A percentile compares a stretch with the other conserved stretches of the same genome.
Evolutionary conservation across 495 filamentous ascomycete species (phyloP).

Genomic region (Hypoxylon fuscum): DNA sequence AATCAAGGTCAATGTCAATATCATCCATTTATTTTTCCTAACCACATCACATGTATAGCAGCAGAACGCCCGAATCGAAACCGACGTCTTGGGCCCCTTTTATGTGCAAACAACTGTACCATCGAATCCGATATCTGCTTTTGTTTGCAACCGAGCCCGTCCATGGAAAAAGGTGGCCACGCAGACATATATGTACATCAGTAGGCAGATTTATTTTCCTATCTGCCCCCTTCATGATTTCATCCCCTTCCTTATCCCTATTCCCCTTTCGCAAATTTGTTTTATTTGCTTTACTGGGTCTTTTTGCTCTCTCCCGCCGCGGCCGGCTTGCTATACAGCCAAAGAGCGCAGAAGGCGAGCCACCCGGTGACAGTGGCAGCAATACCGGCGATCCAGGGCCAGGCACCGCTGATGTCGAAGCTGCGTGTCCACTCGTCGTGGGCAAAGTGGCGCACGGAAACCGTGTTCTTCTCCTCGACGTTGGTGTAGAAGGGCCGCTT

Average conservation of each 20-base stretch:
- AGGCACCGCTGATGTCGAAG: constrained; percentile 88
- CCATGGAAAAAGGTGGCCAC: neutral
- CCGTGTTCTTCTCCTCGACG: constrained; percentile 93
- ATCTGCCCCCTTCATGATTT: neutral
- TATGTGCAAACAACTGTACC: neutral
- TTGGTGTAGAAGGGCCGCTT: constrained; percentile 90
- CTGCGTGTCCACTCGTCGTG: constrained; percentile 96
- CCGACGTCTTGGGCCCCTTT: neutral
- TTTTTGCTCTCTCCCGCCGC: constrained; percentile 69
- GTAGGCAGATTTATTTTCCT: neutral
- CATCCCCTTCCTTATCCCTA: too few species aligned
- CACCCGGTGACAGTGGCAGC: constrained; percentile 84
- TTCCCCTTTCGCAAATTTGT: too few species aligned
- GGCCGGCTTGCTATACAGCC: constrained; percentile 84
- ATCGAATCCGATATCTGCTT: neutral
- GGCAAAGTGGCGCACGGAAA: constrained; percentile 93
- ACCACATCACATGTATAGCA: neutral
- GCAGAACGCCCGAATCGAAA: neutral
- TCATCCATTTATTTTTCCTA: constrained; percentile 13
- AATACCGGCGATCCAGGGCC: constrained; percentile 95
- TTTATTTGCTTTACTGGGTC: constrained; percentile 62
- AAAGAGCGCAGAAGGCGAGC: constrained; percentile 83
- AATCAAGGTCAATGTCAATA: neutral
- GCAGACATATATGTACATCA: neutral
- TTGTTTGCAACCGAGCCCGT: neutral